These are phyloP conservation scores for Paramyrothecium sp. DNA, from an alignment of 2,329 filamentous ascomycete genomes.

Conservation along the genomic window DNA sequence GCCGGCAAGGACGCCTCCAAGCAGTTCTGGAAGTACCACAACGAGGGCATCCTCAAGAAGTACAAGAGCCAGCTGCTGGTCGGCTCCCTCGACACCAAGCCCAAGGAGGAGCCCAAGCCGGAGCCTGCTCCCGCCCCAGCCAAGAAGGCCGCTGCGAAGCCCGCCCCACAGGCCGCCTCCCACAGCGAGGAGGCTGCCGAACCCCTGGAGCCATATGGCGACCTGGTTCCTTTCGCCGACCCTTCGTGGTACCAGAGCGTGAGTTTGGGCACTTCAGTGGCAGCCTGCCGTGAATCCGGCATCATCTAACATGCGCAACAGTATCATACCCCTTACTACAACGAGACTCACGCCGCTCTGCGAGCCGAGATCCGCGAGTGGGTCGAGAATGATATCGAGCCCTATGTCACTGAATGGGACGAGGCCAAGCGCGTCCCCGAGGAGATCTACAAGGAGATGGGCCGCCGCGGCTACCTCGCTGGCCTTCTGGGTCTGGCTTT, in stretches of 20 bases:
- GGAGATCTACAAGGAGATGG: conserved; percentile 93
- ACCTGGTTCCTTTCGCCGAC: conserved; percentile 86
- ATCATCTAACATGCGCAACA: conserved; percentile 30
- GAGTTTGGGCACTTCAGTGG: conserved; percentile 32
- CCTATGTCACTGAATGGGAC: conserved; percentile 93
- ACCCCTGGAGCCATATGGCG: conserved; percentile 80
- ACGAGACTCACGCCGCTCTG: conserved; percentile 87
- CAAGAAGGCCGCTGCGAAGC: conserved; percentile 31
- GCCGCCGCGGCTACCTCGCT: conserved; percentile 87
- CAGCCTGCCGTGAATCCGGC: too few species aligned
- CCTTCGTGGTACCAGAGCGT: conserved; percentile 94
- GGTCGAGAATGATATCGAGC: conserved; percentile 87
- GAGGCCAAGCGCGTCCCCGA: conserved; percentile 89
- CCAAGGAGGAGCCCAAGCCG: conserved; percentile 57
- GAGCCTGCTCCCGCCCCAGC: conserved; percentile 42
- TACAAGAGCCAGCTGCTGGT: conserved; percentile 75
- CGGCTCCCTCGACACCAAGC: conserved; percentile 87
- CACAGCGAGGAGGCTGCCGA: conserved; percentile 52
- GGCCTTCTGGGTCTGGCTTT: conserved; percentile 84
- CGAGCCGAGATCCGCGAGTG: conserved; percentile 89
- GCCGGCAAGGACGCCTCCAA: conserved; percentile 66
- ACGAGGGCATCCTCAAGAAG: conserved; percentile 85
- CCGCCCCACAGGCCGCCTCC: conserved; percentile 33
- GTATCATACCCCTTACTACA: conserved; percentile 97
- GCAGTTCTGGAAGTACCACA: conserved; percentile 76